A percentile compares a stretch with the other conserved stretches of the same genome.
These are phyloP conservation scores for Lachnellula suecica DNA, from an alignment of 2,329 filamentous ascomycete species.

Conservation along the genomic window DNA sequence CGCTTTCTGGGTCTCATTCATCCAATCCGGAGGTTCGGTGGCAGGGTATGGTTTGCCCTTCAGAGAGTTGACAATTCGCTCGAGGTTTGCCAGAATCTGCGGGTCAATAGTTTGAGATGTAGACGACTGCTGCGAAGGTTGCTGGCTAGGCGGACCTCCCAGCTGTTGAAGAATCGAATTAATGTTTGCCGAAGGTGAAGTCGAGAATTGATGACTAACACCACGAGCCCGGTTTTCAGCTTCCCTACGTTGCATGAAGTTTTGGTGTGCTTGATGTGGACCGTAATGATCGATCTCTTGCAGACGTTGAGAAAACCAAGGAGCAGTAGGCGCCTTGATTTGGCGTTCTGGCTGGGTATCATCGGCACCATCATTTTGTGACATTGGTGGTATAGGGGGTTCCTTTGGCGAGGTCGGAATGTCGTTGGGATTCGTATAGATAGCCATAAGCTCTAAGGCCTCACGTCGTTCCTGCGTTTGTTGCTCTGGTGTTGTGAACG, in stretches of 20 bases:
- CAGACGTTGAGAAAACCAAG: conserved; percentile 29
- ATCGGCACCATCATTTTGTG: conserved; percentile 11
- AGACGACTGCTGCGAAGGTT: background rate
- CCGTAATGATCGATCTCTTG: conserved; percentile 31
- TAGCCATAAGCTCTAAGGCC: conserved; percentile 56
- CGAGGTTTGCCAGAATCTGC: conserved; percentile 20
- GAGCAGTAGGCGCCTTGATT: conserved; percentile 25
- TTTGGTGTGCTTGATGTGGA: conserved; percentile 23
- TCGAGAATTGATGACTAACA: background rate
- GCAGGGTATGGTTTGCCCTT: conserved; percentile 49
- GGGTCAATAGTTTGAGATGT: conserved; percentile 16
- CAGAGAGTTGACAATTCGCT: conserved; percentile 35
- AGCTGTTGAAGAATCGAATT: conserved; percentile 19
- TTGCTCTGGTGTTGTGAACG: conserved; percentile 55
- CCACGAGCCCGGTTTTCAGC: conserved; percentile 6
- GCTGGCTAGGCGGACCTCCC: conserved; percentile 4
- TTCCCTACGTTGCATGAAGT: conserved; percentile 22
- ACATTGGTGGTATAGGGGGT: conserved; percentile 18
- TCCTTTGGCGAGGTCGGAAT: conserved; percentile 35
- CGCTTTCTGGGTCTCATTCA: conserved; percentile 46
- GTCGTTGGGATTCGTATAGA: conserved; percentile 34
- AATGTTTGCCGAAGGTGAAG: conserved; percentile 11
- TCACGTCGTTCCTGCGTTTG: conserved; percentile 56
- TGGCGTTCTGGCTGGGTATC: conserved; percentile 10
- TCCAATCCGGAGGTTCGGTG: conserved; percentile 51